Conservation (phyloP, 257 asterid genomes). For the Plantago major region DNA sequence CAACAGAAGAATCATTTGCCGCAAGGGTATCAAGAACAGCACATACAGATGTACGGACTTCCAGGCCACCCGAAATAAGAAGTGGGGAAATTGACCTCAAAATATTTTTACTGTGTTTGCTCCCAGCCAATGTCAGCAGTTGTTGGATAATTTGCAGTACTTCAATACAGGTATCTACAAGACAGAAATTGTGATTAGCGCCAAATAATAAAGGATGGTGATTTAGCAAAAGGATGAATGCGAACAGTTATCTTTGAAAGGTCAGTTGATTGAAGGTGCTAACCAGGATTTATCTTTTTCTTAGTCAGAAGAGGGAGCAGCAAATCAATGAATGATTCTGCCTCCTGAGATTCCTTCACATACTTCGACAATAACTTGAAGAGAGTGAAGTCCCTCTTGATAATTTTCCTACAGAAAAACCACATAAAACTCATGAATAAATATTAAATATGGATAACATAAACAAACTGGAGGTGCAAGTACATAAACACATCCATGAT, state of each 20-base stretch:
- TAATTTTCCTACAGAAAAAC: constrained; percentile 41
- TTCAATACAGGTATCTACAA: constrained; percentile 52
- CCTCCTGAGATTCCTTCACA: constrained; percentile 56
- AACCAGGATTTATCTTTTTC: constrained; percentile 62
- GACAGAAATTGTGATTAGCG: constrained; percentile 14
- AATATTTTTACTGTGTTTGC: constrained; percentile 48
- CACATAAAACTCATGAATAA: constrained; percentile 13
- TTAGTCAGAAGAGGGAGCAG: constrained; percentile 68
- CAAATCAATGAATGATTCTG: constrained; percentile 64
- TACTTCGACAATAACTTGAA: constrained; percentile 64
- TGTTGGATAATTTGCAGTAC: constrained; percentile 52
- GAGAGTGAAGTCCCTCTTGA: constrained; percentile 56
- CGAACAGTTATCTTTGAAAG: constrained; percentile 5
- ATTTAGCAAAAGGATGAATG: not conserved
- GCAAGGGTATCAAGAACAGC: constrained; percentile 80
- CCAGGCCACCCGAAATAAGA: constrained; percentile 56
- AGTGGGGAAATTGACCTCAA: constrained; percentile 61
- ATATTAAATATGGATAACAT: constrained; percentile 3
- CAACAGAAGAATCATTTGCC: constrained; percentile 53
- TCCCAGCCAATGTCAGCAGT: constrained; percentile 43
- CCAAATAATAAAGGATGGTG: not conserved
- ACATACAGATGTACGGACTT: constrained; percentile 58
- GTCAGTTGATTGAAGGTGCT: constrained; percentile 16
- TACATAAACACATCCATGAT: too few species aligned
- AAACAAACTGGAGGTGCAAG: too few species aligned